phyloP scores from a whole-genome alignment of 108 stramenopile species.

The Nitzschia sp. region DNA sequence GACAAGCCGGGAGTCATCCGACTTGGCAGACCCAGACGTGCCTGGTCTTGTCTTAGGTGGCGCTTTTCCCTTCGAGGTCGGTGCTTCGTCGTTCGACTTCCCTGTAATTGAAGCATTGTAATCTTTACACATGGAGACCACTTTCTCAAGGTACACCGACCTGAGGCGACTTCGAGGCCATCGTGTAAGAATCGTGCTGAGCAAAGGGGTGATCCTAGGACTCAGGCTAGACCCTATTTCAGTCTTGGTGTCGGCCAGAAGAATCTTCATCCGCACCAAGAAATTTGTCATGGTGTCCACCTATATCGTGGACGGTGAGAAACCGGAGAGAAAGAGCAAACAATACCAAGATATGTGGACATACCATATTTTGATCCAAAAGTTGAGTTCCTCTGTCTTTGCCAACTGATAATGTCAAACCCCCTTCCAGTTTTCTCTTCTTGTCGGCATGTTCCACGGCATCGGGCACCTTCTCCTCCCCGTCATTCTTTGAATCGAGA shows the following conservation, averaged over 20 bases:
- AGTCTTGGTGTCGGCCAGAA: conserved; percentile 65
- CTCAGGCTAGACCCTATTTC: conserved; percentile 21
- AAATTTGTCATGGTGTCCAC: conserved; percentile 80
- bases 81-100: conserved; percentile 13
- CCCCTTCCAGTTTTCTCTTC: background rate
- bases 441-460: background rate
- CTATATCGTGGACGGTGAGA: conserved; percentile 14
- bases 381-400: background rate
- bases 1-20: conserved; percentile 22
- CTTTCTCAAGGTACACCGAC: conserved; percentile 60
- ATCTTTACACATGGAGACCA: conserved; percentile 46
- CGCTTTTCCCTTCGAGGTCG: conserved; percentile 12
- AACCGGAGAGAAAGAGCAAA: conserved; percentile 1
- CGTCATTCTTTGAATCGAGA: too few relatives aligned
- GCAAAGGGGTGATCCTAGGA: conserved; percentile 26
- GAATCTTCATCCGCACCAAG: conserved; percentile 69
- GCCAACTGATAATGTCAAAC: background rate
- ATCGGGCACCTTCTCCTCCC: too few relatives aligned
- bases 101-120: background rate
- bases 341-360: background rate
- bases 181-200: conserved; percentile 30
- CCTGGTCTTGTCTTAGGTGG: conserved; percentile 13
- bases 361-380: conserved; percentile 21
- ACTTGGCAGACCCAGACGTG: conserved; percentile 4
- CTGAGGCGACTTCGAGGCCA: conserved; percentile 43